Conservation (phyloP, 2,329 filamentous ascomycete species). For the Aureobasidium uvarum region DNA sequence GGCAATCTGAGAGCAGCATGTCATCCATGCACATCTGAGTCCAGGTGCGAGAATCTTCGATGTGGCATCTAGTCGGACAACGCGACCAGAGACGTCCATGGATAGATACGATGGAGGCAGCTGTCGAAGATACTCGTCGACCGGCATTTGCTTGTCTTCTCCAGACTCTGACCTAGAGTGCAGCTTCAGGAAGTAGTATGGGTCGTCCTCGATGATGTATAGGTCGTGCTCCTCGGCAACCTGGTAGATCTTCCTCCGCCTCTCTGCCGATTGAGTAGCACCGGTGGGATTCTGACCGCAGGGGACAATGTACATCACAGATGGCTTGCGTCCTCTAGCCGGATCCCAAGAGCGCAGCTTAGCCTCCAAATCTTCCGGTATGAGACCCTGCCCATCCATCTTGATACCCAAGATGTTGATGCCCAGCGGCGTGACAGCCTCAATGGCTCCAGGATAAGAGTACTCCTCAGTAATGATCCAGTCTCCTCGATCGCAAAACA, state of each 20-base stretch:
- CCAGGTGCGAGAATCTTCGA: slow-evolving; percentile 40
- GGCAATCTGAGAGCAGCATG: slow-evolving; percentile 34
- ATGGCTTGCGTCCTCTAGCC: slow-evolving; percentile 31
- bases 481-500: slow-evolving; percentile 35
- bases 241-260: slow-evolving; percentile 34
- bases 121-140: slow-evolving; percentile 7
- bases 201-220: slow-evolving; percentile 38
- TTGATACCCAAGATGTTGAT: slow-evolving; percentile 33
- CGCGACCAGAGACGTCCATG: slow-evolving; percentile 38
- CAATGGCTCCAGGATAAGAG: slow-evolving; percentile 35
- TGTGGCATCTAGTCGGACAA: slow-evolving; percentile 37
- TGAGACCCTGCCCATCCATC: slow-evolving; percentile 37
- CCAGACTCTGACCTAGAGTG: slow-evolving; percentile 22
- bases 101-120: slow-evolving; percentile 37
- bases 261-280: slow-evolving; percentile 33
- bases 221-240: slow-evolving; percentile 35
- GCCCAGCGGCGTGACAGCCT: slow-evolving; percentile 33
- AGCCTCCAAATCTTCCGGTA: slow-evolving; percentile 33
- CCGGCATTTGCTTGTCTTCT: slow-evolving; percentile 8
- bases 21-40: slow-evolving; percentile 38
- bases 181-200: slow-evolving; percentile 35
- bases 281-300: slow-evolving; percentile 37
- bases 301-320: slow-evolving; percentile 37
- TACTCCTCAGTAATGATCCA: slow-evolving; percentile 33
- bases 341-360: slow-evolving; percentile 35